phyloP scores from a whole-genome alignment of 2,329 filamentous ascomycete genomes.

The Stachybotrys chartarum region DNA sequence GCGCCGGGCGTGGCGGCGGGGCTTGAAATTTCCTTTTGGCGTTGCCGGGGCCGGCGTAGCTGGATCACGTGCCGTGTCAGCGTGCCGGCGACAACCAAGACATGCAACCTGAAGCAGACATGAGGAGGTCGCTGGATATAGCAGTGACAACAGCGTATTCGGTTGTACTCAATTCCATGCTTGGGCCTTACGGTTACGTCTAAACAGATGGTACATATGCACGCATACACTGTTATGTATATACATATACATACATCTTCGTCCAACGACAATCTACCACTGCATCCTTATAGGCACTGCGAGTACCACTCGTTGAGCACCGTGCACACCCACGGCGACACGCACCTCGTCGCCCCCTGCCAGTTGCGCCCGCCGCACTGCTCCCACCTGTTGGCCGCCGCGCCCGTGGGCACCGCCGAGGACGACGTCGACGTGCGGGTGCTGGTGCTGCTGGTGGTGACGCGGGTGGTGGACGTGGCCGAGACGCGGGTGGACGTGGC shows the following conservation, averaged over 20 bases:
- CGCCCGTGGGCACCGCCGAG: slow-evolving; percentile 2
- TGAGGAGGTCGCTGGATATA: too few species aligned
- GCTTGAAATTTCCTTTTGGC: too few species aligned
- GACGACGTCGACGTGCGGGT: neutral
- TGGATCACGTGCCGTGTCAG: too few species aligned
- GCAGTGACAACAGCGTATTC: too few species aligned
- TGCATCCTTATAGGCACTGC: slow-evolving; percentile 9
- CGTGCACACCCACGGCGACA: slow-evolving; percentile 7
- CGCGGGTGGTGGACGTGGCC: neutral
- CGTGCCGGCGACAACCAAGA: too few species aligned
- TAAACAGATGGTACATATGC: too few species aligned
- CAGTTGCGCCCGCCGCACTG: slow-evolving; percentile 13
- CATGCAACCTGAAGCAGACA: too few species aligned
- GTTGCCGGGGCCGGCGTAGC: too few species aligned
- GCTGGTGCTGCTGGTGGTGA: neutral
- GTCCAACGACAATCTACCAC: neutral
- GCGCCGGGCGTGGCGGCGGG: too few species aligned
- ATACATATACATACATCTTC: neutral
- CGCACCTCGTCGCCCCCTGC: slow-evolving; percentile 10
- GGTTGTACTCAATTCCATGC: too few species aligned
- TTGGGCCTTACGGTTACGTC: too few species aligned
- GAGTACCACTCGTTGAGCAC: slow-evolving; percentile 13
- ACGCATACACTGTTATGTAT: too few species aligned
- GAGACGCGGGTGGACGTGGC: neutral
- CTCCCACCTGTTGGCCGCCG: slow-evolving; percentile 8